These are phyloP conservation scores for Pulveroboletus ravenelii DNA, from an alignment of 768 basidiomycete species.

Conservation along the genomic window DNA sequence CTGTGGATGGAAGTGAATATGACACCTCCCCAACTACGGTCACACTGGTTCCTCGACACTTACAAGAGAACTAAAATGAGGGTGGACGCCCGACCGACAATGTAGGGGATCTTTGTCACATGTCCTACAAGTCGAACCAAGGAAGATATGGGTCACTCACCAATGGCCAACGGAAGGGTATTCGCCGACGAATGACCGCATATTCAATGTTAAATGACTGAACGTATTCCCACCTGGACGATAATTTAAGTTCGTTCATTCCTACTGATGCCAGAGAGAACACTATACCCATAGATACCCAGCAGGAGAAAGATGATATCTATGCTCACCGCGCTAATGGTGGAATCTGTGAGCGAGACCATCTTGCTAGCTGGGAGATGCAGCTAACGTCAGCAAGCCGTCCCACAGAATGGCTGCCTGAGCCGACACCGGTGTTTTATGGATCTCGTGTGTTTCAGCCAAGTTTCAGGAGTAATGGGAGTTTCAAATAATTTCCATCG, in stretches of 20 bases:
- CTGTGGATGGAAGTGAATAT: conserved; percentile 2
- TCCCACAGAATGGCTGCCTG: background rate
- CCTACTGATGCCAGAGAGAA: background rate
- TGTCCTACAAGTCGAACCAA: background rate
- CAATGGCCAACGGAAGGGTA: conserved; percentile 15
- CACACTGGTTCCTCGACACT: background rate
- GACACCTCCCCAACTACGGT: background rate
- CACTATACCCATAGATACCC: conserved; percentile 20
- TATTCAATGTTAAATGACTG: conserved; percentile 16
- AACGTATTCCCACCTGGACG: conserved; percentile 22
- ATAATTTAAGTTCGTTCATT: background rate
- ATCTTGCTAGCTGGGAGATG: background rate
- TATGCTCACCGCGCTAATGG: background rate
- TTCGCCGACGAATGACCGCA: conserved; percentile 8
- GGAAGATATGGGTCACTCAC: conserved; percentile 10
- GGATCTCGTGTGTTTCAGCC: too few species aligned
- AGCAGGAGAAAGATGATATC: conserved; percentile 10
- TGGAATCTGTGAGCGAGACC: background rate
- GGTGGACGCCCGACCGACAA: conserved; percentile 13
- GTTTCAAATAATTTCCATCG: too few species aligned
- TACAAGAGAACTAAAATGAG: conserved; percentile 13
- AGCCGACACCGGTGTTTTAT: too few species aligned
- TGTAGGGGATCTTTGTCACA: conserved; percentile 17
- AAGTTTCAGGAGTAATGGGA: too few species aligned
- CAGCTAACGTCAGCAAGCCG: background rate